Base-by-base conservation (phyloP, 139 green algal species). In the Micractinium conductrix region DNA sequence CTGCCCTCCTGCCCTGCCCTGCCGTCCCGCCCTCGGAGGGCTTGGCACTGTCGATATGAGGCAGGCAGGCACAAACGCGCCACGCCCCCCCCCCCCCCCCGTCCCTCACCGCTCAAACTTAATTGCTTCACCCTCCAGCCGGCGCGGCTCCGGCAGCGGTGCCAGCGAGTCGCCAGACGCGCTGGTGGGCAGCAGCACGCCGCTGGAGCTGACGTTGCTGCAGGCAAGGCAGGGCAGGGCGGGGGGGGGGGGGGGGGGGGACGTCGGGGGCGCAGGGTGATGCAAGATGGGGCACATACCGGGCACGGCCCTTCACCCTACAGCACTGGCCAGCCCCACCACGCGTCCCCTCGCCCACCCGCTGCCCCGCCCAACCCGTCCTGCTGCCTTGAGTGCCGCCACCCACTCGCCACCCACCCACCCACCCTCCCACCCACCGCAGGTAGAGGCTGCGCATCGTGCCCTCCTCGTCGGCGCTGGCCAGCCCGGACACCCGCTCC, bases 151-250 rank as follows among this genome's bases (percentile, higher is more conserved):
- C 1, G 78, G 83, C 74, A 88, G 58, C 22, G 73, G 67, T 33
- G 87, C 65, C 43, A 87, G n/a, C 19, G 81, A 43, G 0, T 65
- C 84, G 33, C 45, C 58, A 7, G 55, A 65, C 6, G 62, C 62
- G 42, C 65, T 78, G 35, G 42, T 40, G 50, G 86, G 72, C 62
- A 81, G 48, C 69, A 93, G 84, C 26, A 60, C 33, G 7, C 80
- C 79, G 69, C 62, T 84, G 30, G 81, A 91, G 19, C 89, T 94
- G 37, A 97, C 88, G 69, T 97, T 97, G 79, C 91, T 94, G 86
- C 50, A 43, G 79, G 37, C 10, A 2, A 38, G 38, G 30, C 9
- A 10, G 26, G 53, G 53, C 37, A 6, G 24, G 26, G 60, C 65
- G 43, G 35, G 4, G 60, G 37, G 35, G 33, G 8, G 26, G 33